Base-by-base conservation (phyloP, 108 stramenopile species). In the Skeletonema grethae region DNA sequence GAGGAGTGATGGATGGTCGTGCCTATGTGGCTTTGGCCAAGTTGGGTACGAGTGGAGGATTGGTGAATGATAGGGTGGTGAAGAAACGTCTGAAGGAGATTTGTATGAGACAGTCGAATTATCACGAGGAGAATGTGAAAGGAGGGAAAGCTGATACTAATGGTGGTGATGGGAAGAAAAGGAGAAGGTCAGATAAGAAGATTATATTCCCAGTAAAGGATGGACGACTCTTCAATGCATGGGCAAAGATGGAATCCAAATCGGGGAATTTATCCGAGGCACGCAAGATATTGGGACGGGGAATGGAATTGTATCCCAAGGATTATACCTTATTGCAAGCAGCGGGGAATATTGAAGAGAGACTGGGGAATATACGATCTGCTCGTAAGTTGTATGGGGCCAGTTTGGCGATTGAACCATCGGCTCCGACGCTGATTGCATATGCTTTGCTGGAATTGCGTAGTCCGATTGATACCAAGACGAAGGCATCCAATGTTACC, bases 331-430 rank as follows among this genome's bases (percentile, higher is more conserved):
- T 92, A n/a, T 63, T 87, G 16, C 86, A 90, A 57, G 87, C 91
- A 25, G 93, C 93, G 22, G 93, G 93, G 2, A 90, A 87, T 69
- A 86, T 95, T 4, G 93, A 95, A 79, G 93, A 92, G 63, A 79
- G 85, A 7, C 18, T 88, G 10, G 87, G 89, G 7, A 95, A 95
- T 73, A 70, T 72, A 41, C 77, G 85, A 13, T 78, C 72, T 9
- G 90, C 93, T 10, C 76, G 93, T 55, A 72, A 82, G 10, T 62
- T 86, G 10, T 95, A 95, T 64, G 68, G 50, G 36, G 82, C 88
- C 9, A 90, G 91, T 69, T 67, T 92, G 25, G 48, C 61, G 10
- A 62, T 90, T 24, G 72, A 88, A 63, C 91, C 90, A 34, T 88
- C 90, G n/a, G 89, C 91, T 16, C 87, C 90, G 63, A 84, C 89